These are phyloP conservation scores for Collariella sp. DNA, from an alignment of 495 filamentous ascomycete species.

Conservation along the genomic window DNA sequence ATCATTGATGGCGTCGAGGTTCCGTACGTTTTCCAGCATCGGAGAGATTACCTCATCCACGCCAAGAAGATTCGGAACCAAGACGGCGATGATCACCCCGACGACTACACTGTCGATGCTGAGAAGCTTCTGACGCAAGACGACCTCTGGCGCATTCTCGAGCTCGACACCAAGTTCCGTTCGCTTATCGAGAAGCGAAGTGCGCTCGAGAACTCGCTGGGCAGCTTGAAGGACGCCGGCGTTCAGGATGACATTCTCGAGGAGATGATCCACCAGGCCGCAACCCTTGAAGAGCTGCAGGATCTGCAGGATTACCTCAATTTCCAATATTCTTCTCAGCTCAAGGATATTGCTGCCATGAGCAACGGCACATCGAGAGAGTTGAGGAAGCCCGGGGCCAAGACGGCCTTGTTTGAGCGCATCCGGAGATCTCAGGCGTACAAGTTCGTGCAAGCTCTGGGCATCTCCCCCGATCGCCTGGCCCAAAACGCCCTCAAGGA, in stretches of 20 bases:
- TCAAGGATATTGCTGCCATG: conserved; percentile 62
- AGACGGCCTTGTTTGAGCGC: conserved; percentile 67
- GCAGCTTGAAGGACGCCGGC: conserved; percentile 53
- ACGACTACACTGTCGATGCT: conserved; percentile 65
- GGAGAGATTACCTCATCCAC: conserved; percentile 95
- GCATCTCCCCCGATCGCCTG: conserved; percentile 80
- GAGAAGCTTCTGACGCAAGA: conserved; percentile 87
- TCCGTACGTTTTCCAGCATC: conserved; percentile 95
- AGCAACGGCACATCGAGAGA: conserved; percentile 43
- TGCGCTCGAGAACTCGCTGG: conserved; percentile 65
- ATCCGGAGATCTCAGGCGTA: conserved; percentile 72
- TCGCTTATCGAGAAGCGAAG: conserved; percentile 84
- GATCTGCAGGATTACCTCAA: conserved; percentile 95
- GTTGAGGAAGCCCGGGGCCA: conserved; percentile 67
- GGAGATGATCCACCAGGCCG: conserved; percentile 66
- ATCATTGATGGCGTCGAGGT: conserved; percentile 88
- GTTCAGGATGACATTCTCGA: conserved; percentile 60
- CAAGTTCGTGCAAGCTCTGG: conserved; percentile 76
- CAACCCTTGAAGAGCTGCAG: conserved; percentile 86
- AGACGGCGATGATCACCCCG: conserved; percentile 41
- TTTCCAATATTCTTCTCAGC: conserved; percentile 78
- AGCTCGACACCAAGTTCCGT: conserved; percentile 88
- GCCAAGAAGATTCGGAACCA: conserved; percentile 65
- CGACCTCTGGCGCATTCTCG: conserved; percentile 89
- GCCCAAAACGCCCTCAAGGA: conserved; percentile 75